Percentiles rank a stretch among this genome's conserved stretches.
Conservation (phyloP, 371 early-diverging fungal species). For the Synchytrium microbalum region DNA sequence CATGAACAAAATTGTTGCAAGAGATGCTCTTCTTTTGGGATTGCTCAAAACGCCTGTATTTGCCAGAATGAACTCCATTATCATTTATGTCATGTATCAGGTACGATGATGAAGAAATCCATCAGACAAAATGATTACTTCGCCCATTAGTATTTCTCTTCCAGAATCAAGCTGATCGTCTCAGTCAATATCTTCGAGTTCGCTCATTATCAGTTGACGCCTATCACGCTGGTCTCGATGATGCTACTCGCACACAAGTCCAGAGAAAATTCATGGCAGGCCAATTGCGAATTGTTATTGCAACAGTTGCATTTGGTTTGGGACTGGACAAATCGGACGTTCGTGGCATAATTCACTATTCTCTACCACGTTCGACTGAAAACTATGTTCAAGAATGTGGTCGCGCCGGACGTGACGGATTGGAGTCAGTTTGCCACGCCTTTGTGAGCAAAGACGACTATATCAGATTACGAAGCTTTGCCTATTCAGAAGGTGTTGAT, state of each 20-base stretch:
- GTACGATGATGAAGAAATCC: slow-evolving; percentile 15
- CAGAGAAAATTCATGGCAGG: slow-evolving; percentile 54
- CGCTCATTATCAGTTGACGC: slow-evolving; percentile 53
- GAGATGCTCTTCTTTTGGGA: slow-evolving; percentile 36
- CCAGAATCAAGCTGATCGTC: slow-evolving; percentile 46
- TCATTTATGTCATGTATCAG: slow-evolving; percentile 60
- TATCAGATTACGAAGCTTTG: slow-evolving; percentile 50
- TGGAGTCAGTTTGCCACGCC: slow-evolving; percentile 52
- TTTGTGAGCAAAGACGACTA: slow-evolving; percentile 65
- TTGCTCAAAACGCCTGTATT: slow-evolving; percentile 42
- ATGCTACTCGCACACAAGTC: slow-evolving; percentile 51
- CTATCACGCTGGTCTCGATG: slow-evolving; percentile 73
- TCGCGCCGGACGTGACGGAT: slow-evolving; percentile 74
- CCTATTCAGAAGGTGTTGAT: slow-evolving; percentile 49
- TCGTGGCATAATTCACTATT: slow-evolving; percentile 72
- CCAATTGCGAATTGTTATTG: slow-evolving; percentile 59
- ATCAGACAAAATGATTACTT: background rate
- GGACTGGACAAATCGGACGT: slow-evolving; percentile 78
- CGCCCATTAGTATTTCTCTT: slow-evolving; percentile 5
- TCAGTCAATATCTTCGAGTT: slow-evolving; percentile 54
- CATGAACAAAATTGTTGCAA: too few relatives aligned
- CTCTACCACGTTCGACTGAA: slow-evolving; percentile 69
- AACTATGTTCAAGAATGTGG: slow-evolving; percentile 84
- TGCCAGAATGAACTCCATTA: slow-evolving; percentile 37
- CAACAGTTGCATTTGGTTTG: slow-evolving; percentile 81